Conservation (phyloP, 139 green algal species). For the Ettlia oleoabundans region DNA sequence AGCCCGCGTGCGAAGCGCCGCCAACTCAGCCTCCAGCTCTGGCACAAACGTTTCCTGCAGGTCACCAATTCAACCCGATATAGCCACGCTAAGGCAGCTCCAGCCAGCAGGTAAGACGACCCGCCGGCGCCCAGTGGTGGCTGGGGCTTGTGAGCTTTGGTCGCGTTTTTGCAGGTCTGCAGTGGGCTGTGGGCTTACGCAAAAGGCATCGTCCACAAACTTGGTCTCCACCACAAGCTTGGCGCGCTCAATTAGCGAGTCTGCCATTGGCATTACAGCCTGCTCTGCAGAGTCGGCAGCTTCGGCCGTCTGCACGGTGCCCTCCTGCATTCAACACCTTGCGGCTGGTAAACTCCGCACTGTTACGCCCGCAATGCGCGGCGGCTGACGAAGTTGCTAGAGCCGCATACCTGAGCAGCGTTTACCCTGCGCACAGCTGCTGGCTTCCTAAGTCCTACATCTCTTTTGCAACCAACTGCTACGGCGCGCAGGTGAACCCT, state of each 20-base stretch:
- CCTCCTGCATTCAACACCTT: no score
- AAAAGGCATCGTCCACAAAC: conserved; percentile 36
- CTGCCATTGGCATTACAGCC: conserved; percentile 37
- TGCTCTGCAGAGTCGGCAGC: conserved; percentile 8
- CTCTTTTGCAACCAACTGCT: no score
- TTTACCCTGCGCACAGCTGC: not conserved
- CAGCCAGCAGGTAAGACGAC: no score
- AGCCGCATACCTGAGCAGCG: not conserved
- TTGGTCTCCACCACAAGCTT: conserved; percentile 34
- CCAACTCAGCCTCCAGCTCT: conserved; percentile 47
- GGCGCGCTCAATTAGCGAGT: conserved; percentile 45
- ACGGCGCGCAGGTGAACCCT: no score
- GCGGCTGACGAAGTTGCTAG: not conserved
- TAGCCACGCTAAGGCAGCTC: no score
- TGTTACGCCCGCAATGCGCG: not conserved
- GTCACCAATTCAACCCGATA: no score
- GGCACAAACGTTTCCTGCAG: conserved; percentile 38
- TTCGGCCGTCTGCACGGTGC: conserved; percentile 16
- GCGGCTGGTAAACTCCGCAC: no score
- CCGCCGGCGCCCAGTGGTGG: no score
- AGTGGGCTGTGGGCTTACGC: no score
- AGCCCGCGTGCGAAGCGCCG: conserved; percentile 28
- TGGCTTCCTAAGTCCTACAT: no score
- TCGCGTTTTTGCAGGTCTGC: no score
- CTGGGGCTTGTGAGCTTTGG: no score